Evolutionary conservation across 108 stramenopile genomes (phyloP), one percentile per base, ranked within the genome.

Genomic region (Nannochloropsis gaditana): DNA sequence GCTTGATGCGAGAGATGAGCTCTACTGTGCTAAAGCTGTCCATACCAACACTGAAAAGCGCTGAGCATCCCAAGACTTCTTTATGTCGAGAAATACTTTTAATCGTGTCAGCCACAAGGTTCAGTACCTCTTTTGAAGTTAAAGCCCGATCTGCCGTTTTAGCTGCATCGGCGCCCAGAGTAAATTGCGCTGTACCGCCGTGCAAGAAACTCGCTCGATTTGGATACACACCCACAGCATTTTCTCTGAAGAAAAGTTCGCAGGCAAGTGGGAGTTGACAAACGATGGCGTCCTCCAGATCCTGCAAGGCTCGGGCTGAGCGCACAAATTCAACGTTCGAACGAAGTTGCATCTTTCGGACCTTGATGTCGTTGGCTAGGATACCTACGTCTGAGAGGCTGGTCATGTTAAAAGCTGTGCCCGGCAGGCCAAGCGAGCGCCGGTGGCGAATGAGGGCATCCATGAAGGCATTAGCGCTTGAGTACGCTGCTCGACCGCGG

Each of bases 31-130:
- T 73, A 6, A 73, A 73, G 4, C 19, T n/a, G 59, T 73, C 59
- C 59, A 73, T 73, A n/a, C 59, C 59, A 15, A 73, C 59, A n/a
- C 59, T 73, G n/a, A 73, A 73, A 73, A 73, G 59, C 59, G 59
- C 59, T n/a, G 59, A 73, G 19, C 19, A 73, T 6, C 59, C 59
- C 15, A 73, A n/a, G 19, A 73, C 59, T n/a, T 73, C 59, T n/a
- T 73, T 73, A 6, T 73, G 59, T 8, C n/a, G 15, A 4, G 59
- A 15, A 73, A 73, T 73, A 6, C 19, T n/a, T n/a, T 73, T 73
- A 73, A 73, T 73, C 5, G 59, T 73, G n/a, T 73, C 59, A n/a
- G 6, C 59, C 59, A 73, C 59, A 15, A 73, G 15, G n/a, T 73
- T 73, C 59, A n/a, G 59, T n/a, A 73, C n/a, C 59, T 73, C 59